A percentile compares a stretch with the other conserved stretches of the same genome.
phyloP scores from a whole-genome alignment of 1,284 basidiomycete genomes.

The Apiotrichum porosum region DNA sequence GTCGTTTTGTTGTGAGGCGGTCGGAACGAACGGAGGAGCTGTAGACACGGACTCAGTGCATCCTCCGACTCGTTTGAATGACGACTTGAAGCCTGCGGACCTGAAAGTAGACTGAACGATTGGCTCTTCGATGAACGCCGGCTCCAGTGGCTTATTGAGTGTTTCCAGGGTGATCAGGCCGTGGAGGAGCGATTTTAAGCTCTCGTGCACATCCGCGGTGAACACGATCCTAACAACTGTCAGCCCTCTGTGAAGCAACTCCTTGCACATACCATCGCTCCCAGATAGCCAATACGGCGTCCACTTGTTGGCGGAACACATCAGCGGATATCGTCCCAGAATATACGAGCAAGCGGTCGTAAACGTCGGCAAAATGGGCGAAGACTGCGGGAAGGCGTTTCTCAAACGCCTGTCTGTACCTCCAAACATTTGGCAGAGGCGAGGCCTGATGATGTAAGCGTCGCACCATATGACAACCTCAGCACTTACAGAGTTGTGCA shows the following conservation, averaged over 20 bases:
- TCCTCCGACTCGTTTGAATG: slow-evolving; percentile 40
- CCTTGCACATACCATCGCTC: slow-evolving; percentile 63
- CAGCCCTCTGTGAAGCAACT: not conserved
- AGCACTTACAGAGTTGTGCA: slow-evolving; percentile 75
- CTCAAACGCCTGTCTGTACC: slow-evolving; percentile 88
- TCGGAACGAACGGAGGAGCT: no score
- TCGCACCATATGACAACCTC: no score
- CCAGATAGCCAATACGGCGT: slow-evolving; percentile 82
- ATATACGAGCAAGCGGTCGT: slow-evolving; percentile 65
- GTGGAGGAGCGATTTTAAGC: slow-evolving; percentile 66
- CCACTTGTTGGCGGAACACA: slow-evolving; percentile 85
- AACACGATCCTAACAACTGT: slow-evolving; percentile 70
- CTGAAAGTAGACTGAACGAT: slow-evolving; percentile 62
- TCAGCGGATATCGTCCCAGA: slow-evolving; percentile 89
- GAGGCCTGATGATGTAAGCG: slow-evolving; percentile 28
- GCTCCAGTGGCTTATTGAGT: not conserved
- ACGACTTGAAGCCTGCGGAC: slow-evolving; percentile 58
- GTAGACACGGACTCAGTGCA: slow-evolving; percentile 10
- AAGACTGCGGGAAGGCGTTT: slow-evolving; percentile 79
- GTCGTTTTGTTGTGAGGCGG: not conserved
- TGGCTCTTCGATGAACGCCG: slow-evolving; percentile 21
- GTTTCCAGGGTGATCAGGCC: slow-evolving; percentile 51
- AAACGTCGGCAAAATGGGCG: slow-evolving; percentile 86
- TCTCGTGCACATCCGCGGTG: slow-evolving; percentile 69
- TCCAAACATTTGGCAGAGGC: slow-evolving; percentile 61